phyloP scores from a whole-genome alignment of 495 filamentous ascomycete species.

The Tuber melanosporum region DNA sequence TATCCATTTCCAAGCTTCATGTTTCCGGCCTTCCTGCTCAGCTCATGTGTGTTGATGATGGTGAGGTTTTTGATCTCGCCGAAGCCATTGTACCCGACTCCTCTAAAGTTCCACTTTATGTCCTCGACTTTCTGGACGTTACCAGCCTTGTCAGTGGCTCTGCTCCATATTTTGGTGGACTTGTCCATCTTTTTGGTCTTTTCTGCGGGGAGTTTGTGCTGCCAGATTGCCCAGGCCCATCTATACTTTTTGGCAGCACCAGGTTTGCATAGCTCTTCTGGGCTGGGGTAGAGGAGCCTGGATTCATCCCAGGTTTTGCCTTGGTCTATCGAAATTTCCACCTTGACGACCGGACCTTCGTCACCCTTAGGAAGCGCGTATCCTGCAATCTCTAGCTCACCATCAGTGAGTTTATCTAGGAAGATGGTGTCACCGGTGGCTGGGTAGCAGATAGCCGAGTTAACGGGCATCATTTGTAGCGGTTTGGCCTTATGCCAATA shows the following conservation, averaged over 20 bases:
- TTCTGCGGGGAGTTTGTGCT: constrained; percentile 21
- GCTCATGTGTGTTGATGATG: constrained; percentile 31
- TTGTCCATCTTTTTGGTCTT: constrained; percentile 40
- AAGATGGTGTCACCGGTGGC: constrained; percentile 44
- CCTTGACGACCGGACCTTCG: constrained; percentile 50
- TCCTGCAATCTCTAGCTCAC: constrained; percentile 48
- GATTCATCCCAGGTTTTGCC: constrained; percentile 51
- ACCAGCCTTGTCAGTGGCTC: constrained; percentile 50
- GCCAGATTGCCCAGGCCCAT: constrained; percentile 41
- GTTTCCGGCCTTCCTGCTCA: constrained; percentile 13
- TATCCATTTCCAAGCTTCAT: constrained; percentile 5
- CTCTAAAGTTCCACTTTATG: constrained; percentile 55
- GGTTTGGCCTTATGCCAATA: constrained; percentile 48
- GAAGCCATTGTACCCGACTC: constrained; percentile 58
- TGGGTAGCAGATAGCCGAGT: constrained; percentile 53
- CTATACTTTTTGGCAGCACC: constrained; percentile 30
- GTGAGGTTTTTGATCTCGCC: constrained; percentile 50
- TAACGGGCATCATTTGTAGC: constrained; percentile 49
- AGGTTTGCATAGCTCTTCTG: constrained; percentile 10
- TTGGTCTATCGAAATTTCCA: constrained; percentile 51
- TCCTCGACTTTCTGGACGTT: constrained; percentile 47
- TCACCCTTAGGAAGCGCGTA: constrained; percentile 54
- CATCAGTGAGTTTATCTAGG: constrained; percentile 40
- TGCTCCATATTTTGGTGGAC: constrained; percentile 48
- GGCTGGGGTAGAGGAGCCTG: constrained; percentile 40